Conservation (phyloP, 331 rosid species). For the Spiraea crenata region DNA sequence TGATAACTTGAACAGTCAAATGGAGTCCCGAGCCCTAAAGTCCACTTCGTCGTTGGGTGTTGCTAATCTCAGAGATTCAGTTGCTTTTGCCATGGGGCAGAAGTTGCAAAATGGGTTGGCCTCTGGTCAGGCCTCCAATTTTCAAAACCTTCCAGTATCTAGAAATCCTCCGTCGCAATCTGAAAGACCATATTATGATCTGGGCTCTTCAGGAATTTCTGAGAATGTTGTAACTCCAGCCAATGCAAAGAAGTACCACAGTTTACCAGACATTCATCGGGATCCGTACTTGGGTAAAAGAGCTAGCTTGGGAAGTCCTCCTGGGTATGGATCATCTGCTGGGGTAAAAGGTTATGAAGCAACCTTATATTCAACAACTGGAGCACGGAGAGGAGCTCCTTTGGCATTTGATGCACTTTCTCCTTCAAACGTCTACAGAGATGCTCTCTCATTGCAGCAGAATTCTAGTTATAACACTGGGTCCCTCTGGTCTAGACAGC, state of each 20-base stretch:
- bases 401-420: constrained; percentile 79
- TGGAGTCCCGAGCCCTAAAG: constrained; percentile 42
- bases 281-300: constrained; percentile 42
- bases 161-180: constrained; percentile 51
- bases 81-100: constrained; percentile 56
- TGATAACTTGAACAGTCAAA: constrained; percentile 47
- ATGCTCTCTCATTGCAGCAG: constrained; percentile 52
- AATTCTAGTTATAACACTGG: constrained; percentile 54
- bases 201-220: constrained; percentile 39
- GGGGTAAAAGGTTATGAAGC: constrained; percentile 43
- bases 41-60: constrained; percentile 45
- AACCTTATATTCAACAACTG: constrained; percentile 41
- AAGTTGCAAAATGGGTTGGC: constrained; percentile 64
- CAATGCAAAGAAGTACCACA: constrained; percentile 80
- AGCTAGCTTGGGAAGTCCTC: constrained; percentile 47
- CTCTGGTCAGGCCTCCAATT: constrained; percentile 54
- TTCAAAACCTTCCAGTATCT: constrained; percentile 42
- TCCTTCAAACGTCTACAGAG: constrained; percentile 53
- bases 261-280: constrained; percentile 77
- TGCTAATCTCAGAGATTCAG: constrained; percentile 49
- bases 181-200: constrained; percentile 56
- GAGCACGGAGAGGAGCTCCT: constrained; percentile 52
- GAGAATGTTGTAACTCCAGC: constrained; percentile 45
- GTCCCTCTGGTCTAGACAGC: constrained; percentile 89
- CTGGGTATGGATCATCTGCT: constrained; percentile 54